Evolutionary conservation across 2,329 filamentous ascomycete genomes (phyloP).

Genomic region (Periconia sp.): DNA sequence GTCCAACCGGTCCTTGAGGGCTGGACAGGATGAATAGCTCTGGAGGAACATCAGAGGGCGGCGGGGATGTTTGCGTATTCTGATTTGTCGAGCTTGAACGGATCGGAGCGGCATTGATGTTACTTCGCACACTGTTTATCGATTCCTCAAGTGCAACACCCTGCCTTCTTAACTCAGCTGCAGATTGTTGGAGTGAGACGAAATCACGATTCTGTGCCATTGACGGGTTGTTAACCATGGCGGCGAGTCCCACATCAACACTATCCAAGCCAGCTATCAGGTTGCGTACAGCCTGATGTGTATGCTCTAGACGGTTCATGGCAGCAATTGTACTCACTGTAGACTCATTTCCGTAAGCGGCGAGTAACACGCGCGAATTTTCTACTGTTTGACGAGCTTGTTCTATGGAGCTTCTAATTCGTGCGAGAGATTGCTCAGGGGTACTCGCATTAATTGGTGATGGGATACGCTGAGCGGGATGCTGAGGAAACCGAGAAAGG

Average conservation of each 20-base stretch:
- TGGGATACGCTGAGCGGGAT: constrained; percentile 17
- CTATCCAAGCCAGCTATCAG: constrained; percentile 26
- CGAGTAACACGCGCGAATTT: constrained; percentile 29
- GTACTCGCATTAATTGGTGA: constrained; percentile 15
- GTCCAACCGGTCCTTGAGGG: constrained; percentile 39
- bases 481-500: constrained; percentile 22
- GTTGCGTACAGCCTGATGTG: constrained; percentile 27
- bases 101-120: background rate
- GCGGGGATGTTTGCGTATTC: constrained; percentile 6
- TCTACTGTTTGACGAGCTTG: constrained; percentile 34
- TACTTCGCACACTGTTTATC: constrained; percentile 17
- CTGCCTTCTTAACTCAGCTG: constrained; percentile 28
- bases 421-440: constrained; percentile 21
- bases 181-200: constrained; percentile 28
- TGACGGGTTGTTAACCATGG: constrained; percentile 22
- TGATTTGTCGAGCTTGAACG: constrained; percentile 1
- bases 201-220: constrained; percentile 34
- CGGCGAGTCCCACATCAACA: constrained; percentile 27
- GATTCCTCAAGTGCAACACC: constrained; percentile 23
- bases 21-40: constrained; percentile 41
- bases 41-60: constrained; percentile 20
- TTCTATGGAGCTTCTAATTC: constrained; percentile 25
- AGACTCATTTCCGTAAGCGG: constrained; percentile 9
- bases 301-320: constrained; percentile 31
- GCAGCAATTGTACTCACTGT: constrained; percentile 14